Base-by-base conservation (phyloP, 495 filamentous ascomycete species). In the Penicillium pancosmium region DNA sequence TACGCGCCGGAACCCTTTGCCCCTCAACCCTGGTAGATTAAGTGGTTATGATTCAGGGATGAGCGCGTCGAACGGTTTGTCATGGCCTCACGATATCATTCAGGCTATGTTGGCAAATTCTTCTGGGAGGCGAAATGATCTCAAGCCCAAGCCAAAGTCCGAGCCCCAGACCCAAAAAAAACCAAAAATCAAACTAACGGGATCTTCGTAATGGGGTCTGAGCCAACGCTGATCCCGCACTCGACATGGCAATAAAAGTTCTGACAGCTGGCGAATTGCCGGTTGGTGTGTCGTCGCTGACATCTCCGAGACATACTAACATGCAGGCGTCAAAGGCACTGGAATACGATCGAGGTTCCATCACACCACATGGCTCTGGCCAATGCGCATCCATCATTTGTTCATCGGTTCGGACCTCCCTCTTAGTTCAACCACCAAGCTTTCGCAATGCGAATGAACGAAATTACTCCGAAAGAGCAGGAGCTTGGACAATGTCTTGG, bases 401-500 rank as follows among this genome's bases (percentile, higher is more conserved):
- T 48, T 48, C 46, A 5, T 27, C 19, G 9, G 18, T 15, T 12
- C 46, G 18, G 10, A 27, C 0, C 23, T 31, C 18, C n/a, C 15
- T 19, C 50, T 41, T 40, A 12, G 18, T 33, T 38, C 41, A 27
- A 44, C 40, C 48, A 43, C 47, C 41, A 59, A 56, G 61, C 61
- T 56, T 59, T 40, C 40, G 46, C 27, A 23, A 19, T n/a, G 21
- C 3, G 6, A 48, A 48, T 31, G 31, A 40, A 57, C 50, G 61
- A 62, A 54, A 63, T 61, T 60, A 47, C 54, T 25, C 56, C 57
- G 53, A 62, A 47, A n/a, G 44, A 27, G 51, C 46, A 58, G 38
- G 50, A 62, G 53, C 57, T 51, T 50, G 35, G 43, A 59, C 18
- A 55, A 46, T 41, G 15, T 48, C 60, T 68, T 67, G 63, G 60